phyloP scores from a whole-genome alignment of 805 yeast genomes.

The Lipomyces lipofer region DNA sequence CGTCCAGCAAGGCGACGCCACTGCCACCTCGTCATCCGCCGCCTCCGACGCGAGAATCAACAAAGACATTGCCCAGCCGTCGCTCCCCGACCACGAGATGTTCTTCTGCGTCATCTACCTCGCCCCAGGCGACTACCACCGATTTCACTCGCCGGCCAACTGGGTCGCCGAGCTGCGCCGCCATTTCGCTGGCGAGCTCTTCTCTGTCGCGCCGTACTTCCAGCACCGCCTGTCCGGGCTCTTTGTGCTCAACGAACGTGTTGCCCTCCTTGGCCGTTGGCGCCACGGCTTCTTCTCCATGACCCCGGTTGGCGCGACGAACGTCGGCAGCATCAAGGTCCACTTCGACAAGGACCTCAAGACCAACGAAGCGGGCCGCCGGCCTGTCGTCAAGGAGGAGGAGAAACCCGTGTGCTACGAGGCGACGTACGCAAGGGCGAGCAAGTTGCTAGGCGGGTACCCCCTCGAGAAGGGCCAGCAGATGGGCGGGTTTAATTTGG shows the following conservation, averaged over 20 bases:
- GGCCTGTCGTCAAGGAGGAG: conserved; percentile 55
- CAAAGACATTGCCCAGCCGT: conserved; percentile 27
- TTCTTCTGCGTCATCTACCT: conserved; percentile 89
- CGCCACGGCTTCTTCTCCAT: conserved; percentile 94
- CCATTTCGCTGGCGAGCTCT: conserved; percentile 93
- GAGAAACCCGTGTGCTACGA: conserved; percentile 66
- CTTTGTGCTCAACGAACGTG: conserved; percentile 91
- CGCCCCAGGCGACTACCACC: conserved; percentile 98
- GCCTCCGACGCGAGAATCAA: conserved; percentile 13
- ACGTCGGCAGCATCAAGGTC: conserved; percentile 91
- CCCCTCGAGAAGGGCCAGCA: conserved; percentile 91
- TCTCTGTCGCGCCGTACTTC: conserved; percentile 94
- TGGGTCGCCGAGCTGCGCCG: conserved; percentile 95
- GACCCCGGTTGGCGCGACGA: conserved; percentile 99
- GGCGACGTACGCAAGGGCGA: conserved; percentile 84
- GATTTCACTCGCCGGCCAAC: conserved; percentile 91
- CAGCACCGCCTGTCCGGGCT: conserved; percentile 83
- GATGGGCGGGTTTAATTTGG: conserved; percentile 95
- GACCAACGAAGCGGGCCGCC: conserved; percentile 58
- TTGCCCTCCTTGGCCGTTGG: conserved; percentile 94
- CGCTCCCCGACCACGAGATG: conserved; percentile 39
- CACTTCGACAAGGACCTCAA: conserved; percentile 88
- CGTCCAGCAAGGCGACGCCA: conserved; percentile 69
- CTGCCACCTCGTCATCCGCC: conserved; percentile 37
- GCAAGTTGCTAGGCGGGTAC: conserved; percentile 73